phyloP scores from a whole-genome alignment of 2,329 filamentous ascomycete species.

The Ustulina deusta region DNA sequence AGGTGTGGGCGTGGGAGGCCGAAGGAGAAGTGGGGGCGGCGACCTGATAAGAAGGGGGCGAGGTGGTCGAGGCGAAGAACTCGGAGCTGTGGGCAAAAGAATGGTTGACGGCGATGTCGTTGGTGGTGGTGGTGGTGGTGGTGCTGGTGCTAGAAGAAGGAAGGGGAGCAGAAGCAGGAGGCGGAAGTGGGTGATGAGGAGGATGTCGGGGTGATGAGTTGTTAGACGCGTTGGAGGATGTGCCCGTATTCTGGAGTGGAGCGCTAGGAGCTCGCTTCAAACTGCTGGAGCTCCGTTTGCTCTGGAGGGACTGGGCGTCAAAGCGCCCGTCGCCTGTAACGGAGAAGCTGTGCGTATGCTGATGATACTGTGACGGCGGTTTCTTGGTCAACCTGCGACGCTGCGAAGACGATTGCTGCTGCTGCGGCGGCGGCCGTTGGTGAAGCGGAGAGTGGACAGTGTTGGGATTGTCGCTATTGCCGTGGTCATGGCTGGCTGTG shows the following conservation, averaged over 20 bases:
- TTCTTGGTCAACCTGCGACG: slow-evolving; percentile 74
- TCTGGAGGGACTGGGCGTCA: slow-evolving; percentile 69
- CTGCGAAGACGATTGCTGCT: slow-evolving; percentile 53
- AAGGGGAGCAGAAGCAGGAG: slow-evolving; percentile 39
- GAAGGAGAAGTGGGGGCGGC: slow-evolving; percentile 38
- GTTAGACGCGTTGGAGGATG: slow-evolving; percentile 55
- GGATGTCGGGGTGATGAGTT: slow-evolving; percentile 61
- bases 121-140: slow-evolving; percentile 35
- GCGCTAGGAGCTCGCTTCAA: slow-evolving; percentile 71
- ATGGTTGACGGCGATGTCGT: slow-evolving; percentile 25
- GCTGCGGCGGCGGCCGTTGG: not conserved
- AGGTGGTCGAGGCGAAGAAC: slow-evolving; percentile 56
- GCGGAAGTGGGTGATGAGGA: slow-evolving; percentile 49
- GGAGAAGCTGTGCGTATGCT: slow-evolving; percentile 55
- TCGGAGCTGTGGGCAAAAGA: slow-evolving; percentile 58
- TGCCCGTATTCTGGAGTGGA: slow-evolving; percentile 56
- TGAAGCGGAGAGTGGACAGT: slow-evolving; percentile 9
- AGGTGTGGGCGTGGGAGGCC: slow-evolving; percentile 27
- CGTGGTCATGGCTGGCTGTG: slow-evolving; percentile 18
- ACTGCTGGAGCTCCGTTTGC: slow-evolving; percentile 73
- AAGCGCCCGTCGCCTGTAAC: slow-evolving; percentile 64
- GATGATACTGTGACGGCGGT: slow-evolving; percentile 55
- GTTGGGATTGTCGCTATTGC: slow-evolving; percentile 2
- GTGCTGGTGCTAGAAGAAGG: slow-evolving; percentile 38
- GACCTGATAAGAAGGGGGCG: slow-evolving; percentile 48